These are phyloP conservation scores for Xerocomellus amylosporus DNA, from an alignment of 768 basidiomycete genomes.

Conservation along the genomic window DNA sequence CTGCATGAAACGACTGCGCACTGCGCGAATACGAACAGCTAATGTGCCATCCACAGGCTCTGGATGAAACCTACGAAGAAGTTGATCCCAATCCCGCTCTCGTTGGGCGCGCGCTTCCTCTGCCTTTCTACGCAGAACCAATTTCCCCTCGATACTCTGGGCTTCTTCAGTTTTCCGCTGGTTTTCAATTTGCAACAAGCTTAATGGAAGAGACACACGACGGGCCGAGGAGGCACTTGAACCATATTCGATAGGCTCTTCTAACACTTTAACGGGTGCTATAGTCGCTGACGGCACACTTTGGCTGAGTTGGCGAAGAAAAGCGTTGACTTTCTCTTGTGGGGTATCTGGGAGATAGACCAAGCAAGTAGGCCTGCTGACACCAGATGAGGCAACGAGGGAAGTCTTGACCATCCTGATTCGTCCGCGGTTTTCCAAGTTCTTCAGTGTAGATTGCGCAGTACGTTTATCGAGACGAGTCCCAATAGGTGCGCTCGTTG, in stretches of 20 bases:
- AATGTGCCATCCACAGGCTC: conserved; percentile 47
- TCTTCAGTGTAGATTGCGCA: conserved; percentile 54
- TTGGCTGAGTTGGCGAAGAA: conserved; percentile 54
- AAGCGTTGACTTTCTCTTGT: conserved; percentile 53
- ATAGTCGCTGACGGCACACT: conserved; percentile 26
- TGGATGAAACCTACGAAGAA: conserved; percentile 57
- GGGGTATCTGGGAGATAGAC: conserved; percentile 61
- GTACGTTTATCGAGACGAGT: conserved; percentile 75
- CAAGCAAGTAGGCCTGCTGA: conserved; percentile 56
- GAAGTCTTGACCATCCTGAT: conserved; percentile 70
- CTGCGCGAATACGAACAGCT: conserved; percentile 49
- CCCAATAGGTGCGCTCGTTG: conserved; percentile 66
- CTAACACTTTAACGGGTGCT: conserved; percentile 47
- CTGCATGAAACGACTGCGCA: conserved; percentile 58
- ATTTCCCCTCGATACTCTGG: conserved; percentile 45
- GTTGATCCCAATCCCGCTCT: conserved; percentile 62
- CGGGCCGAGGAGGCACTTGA: conserved; percentile 34
- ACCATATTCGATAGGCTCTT: conserved; percentile 56
- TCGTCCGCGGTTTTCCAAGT: conserved; percentile 61
- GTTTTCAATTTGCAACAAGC: conserved; percentile 47
- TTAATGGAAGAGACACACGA: conserved; percentile 38
- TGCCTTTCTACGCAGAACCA: conserved; percentile 58
- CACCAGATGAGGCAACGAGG: conserved; percentile 56
- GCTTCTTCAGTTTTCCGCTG: conserved; percentile 31
- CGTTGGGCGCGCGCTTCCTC: conserved; percentile 57